Evolutionary conservation across 371 early-diverging fungal genomes (phyloP).

Genomic region (Rhizopus arrhizus): DNA sequence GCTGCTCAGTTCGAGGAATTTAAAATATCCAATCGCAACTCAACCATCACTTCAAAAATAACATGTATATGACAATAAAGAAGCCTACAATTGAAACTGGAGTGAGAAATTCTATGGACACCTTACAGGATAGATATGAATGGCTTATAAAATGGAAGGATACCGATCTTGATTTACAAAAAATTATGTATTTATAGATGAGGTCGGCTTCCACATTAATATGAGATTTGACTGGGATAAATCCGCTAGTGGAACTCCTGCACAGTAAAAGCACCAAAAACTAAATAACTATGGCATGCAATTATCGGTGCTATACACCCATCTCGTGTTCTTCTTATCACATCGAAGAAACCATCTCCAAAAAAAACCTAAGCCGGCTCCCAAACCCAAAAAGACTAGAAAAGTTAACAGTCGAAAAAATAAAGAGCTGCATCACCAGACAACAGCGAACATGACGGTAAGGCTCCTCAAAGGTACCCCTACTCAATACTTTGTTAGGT

Average conservation of each 20-base stretch:
- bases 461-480: slow-evolving; percentile 17
- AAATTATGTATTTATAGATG: too few relatives aligned
- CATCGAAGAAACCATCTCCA: slow-evolving; percentile 10
- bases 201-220: too few relatives aligned
- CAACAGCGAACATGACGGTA: slow-evolving; percentile 15
- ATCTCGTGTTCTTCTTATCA: slow-evolving; percentile 10
- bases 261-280: too few relatives aligned
- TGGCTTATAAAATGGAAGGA: too few relatives aligned
- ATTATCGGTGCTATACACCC: too few relatives aligned
- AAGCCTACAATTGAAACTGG: slow-evolving; percentile 9
- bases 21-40: slow-evolving; percentile 12
- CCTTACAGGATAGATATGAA: too few relatives aligned
- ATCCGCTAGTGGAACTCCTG: too few relatives aligned
- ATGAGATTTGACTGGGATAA: too few relatives aligned
- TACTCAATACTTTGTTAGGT: slow-evolving; percentile 16
- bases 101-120: neutral
- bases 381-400: slow-evolving; percentile 9
- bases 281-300: too few relatives aligned
- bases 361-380: slow-evolving; percentile 2
- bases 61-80: slow-evolving; percentile 9
- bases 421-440: slow-evolving; percentile 2
- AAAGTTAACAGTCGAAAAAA: slow-evolving; percentile 4
- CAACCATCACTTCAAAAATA: slow-evolving; percentile 12
- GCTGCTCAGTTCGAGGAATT: slow-evolving; percentile 6
- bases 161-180: too few relatives aligned